Base-by-base conservation (phyloP, 2,329 filamentous ascomycete species). In the Paraphoma sp. region DNA sequence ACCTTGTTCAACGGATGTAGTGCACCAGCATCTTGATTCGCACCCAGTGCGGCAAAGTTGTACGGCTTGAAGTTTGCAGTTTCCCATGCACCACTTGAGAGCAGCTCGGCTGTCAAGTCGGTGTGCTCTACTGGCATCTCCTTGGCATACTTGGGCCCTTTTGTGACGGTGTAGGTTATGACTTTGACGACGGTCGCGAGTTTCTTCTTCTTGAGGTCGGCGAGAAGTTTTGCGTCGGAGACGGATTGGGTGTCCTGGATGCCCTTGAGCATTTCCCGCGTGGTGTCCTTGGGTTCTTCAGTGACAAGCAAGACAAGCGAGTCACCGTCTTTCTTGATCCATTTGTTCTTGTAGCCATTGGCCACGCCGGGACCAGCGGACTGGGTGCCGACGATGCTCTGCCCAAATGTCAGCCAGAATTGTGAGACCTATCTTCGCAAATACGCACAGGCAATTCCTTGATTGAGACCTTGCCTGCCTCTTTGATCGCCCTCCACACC, bases 111-210 rank as follows among this genome's bases (percentile, higher is more conserved):
- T 10, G 95, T 98, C 72, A 99, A 82, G 75, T 99, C 95, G 43
- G 95, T 97, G 79, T 96, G 92, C 81, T 98, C 93, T 78, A 96
- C 92, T 45, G 90, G 84, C 63, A 98, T 91, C 78, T 97, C 90
- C 47, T 90, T 86, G 43, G 93, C 91, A 75, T 93, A 99, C 77
- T 96, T 96, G 58, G 88, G 80, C 0, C 93, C 95, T 82, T 97
- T 97, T 57, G 82, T 82, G 57, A 96, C 87, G 66, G 86, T 90
- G 84, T 95, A 99, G 76, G 83, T 88, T 69, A 96, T 90, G 56
- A 91, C 86, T 82, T 97, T 98, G 67, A 92, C 87, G 72, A 92
- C 83, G 64, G 85, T 89, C 62, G 97, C 84, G 48, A 99, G 85
- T 81, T 97, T 98, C 73, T 94, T 88, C 84, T 97, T 97, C 81